These are phyloP conservation scores for Cercospora citrullina DNA, from an alignment of 2,329 filamentous ascomycete genomes.

Conservation along the genomic window DNA sequence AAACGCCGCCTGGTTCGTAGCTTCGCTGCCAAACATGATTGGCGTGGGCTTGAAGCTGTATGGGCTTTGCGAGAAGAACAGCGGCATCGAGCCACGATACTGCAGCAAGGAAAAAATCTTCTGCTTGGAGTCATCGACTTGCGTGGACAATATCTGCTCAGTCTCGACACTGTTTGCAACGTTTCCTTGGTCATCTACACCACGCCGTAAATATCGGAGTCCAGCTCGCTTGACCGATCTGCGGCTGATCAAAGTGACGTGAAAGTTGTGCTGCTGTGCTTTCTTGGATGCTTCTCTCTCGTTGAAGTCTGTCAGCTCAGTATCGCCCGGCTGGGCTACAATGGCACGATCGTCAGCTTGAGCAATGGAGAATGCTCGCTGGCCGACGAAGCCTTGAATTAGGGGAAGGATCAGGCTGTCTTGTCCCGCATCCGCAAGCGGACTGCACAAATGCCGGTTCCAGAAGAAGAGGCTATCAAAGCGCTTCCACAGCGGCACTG, in stretches of 20 bases:
- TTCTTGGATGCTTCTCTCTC: constrained; percentile 5
- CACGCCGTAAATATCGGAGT: constrained; percentile 83
- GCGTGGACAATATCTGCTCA: constrained; percentile 82
- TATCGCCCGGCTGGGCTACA: constrained; percentile 27
- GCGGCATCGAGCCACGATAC: constrained; percentile 82
- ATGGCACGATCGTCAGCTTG: constrained; percentile 33
- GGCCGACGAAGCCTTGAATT: constrained; percentile 93
- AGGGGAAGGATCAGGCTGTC: constrained; percentile 74
- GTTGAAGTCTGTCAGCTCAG: constrained; percentile 16
- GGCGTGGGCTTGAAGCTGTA: constrained; percentile 90
- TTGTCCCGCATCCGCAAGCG: constrained; percentile 73
- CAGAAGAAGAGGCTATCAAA: constrained; percentile 80
- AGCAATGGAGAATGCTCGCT: constrained; percentile 66
- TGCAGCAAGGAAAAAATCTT: constrained; percentile 84
- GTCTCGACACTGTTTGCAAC: constrained; percentile 92
- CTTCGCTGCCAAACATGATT: constrained; percentile 74
- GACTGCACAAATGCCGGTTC: constrained; percentile 74
- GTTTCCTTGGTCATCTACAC: constrained; percentile 84
- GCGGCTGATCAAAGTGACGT: constrained; percentile 90
- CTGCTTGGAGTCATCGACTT: constrained; percentile 61
- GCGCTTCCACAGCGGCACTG: constrained; percentile 66
- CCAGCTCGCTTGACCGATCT: constrained; percentile 84
- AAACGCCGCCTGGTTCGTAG: constrained; percentile 77
- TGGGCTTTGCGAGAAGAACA: constrained; percentile 93
- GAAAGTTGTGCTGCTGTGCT: constrained; percentile 52